Evolutionary conservation across 768 basidiomycete genomes (phyloP).

Genomic region (Dioszegia hungarica): DNA sequence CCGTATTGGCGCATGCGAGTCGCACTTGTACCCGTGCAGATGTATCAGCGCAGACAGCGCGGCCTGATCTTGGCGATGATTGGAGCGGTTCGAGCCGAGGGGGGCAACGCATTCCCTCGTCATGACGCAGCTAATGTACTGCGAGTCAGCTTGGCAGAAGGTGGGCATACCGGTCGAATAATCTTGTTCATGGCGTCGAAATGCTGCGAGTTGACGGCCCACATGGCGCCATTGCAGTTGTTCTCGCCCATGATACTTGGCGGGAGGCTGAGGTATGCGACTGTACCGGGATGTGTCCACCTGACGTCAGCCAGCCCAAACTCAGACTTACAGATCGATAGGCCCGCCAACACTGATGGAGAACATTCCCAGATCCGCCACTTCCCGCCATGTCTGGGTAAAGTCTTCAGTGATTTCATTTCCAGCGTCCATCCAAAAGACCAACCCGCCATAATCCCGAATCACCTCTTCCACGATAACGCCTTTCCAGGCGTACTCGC

Average conservation of each 20-base stretch:
- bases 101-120: constrained; percentile 4
- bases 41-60: constrained; percentile 2
- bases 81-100: background rate
- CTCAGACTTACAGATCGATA: background rate
- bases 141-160: background rate
- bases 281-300: constrained; percentile 9
- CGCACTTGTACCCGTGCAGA: constrained; percentile 6
- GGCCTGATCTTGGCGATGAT: constrained; percentile 11
- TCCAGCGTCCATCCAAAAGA: constrained; percentile 10
- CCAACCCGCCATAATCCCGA: constrained; percentile 9
- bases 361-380: background rate
- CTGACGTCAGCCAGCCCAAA: background rate
- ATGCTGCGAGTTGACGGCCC: constrained; percentile 5
- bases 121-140: constrained; percentile 2
- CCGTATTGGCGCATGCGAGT: constrained; percentile 8
- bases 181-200: constrained; percentile 6
- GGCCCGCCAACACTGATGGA: background rate
- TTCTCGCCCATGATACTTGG: background rate
- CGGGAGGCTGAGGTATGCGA: constrained; percentile 6
- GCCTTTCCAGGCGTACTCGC: constrained; percentile 12
- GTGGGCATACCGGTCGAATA: background rate
- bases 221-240: constrained; percentile 13
- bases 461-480: constrained; percentile 9
- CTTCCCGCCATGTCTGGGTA: constrained; percentile 2
- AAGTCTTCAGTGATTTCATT: constrained; percentile 1